Evolutionary conservation across 768 basidiomycete genomes (phyloP).

Genomic region (Phanerochaete sordida): DNA sequence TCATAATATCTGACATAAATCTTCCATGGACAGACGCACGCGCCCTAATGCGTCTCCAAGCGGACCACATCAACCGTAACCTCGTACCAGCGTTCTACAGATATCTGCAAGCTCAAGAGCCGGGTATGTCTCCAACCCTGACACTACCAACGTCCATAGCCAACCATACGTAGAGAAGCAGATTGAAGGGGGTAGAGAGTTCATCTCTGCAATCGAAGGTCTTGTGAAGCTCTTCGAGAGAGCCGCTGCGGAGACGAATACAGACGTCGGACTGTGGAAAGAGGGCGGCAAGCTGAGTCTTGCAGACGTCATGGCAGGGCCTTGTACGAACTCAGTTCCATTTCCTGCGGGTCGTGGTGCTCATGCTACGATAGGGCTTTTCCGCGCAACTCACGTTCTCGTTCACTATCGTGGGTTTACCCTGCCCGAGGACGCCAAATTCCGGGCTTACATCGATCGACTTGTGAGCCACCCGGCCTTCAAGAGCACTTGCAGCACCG

Average conservation of each 20-base stretch:
- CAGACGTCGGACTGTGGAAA: conserved; percentile 57
- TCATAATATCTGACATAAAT: no score
- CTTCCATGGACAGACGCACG: conserved; percentile 74
- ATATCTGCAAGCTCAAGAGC: conserved; percentile 67
- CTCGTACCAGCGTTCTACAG: conserved; percentile 74
- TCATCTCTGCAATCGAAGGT: conserved; percentile 44
- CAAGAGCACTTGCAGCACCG: conserved; percentile 64
- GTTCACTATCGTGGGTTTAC: conserved; percentile 67
- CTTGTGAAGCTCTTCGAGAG: conserved; percentile 56
- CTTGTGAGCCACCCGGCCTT: conserved; percentile 61
- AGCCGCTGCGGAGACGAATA: conserved; percentile 33
- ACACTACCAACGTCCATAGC: neutral
- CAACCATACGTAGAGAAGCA: conserved; percentile 37
- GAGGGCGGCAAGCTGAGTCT: conserved; percentile 55
- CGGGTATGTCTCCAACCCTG: conserved; percentile 7
- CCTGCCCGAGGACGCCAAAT: conserved; percentile 44
- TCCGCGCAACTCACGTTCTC: conserved; percentile 59
- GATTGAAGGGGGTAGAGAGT: conserved; percentile 49
- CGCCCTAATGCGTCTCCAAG: conserved; percentile 62
- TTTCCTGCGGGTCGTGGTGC: neutral
- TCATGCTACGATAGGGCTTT: conserved; percentile 50
- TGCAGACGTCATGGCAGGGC: conserved; percentile 66
- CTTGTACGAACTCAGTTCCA: conserved; percentile 41
- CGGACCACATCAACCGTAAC: conserved; percentile 61
- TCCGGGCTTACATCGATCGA: conserved; percentile 50